Conservation (phyloP, 2,329 filamentous ascomycete species). For the Rutstroemia sp. region DNA sequence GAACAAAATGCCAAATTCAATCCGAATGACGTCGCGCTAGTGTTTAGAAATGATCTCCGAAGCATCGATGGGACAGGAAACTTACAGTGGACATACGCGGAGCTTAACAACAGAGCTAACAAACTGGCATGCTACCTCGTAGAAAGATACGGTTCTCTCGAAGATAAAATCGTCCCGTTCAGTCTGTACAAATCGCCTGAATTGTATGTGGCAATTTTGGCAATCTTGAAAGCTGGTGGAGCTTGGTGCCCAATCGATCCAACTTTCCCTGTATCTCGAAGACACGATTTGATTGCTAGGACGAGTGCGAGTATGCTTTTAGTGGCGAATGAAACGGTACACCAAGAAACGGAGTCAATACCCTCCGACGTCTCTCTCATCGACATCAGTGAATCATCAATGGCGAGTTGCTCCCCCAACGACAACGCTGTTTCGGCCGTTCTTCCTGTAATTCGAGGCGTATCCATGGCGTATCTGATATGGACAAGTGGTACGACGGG, state of each 20-base stretch:
- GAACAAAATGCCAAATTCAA: not conserved
- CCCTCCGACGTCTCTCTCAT: not conserved
- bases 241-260: slow-evolving; percentile 32
- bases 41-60: not conserved
- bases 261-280: slow-evolving; percentile 12
- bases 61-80: not conserved
- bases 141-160: not conserved
- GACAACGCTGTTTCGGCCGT: not conserved
- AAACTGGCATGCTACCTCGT: not conserved
- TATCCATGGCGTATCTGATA: slow-evolving; percentile 13
- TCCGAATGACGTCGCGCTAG: not conserved
- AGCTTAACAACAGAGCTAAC: not conserved
- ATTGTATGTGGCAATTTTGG: slow-evolving; percentile 28
- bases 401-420: not conserved
- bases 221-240: slow-evolving; percentile 31
- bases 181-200: slow-evolving; percentile 22
- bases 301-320: not conserved
- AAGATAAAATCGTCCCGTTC: slow-evolving; percentile 1
- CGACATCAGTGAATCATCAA: not conserved
- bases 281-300: slow-evolving; percentile 1
- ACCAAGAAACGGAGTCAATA: not conserved
- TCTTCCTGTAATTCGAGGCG: not conserved
- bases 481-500: slow-evolving; percentile 17
- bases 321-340: not conserved
- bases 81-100: not conserved